phyloP scores from a whole-genome alignment of 1,284 basidiomycete genomes.

The Moesziomyces antarcticus region DNA sequence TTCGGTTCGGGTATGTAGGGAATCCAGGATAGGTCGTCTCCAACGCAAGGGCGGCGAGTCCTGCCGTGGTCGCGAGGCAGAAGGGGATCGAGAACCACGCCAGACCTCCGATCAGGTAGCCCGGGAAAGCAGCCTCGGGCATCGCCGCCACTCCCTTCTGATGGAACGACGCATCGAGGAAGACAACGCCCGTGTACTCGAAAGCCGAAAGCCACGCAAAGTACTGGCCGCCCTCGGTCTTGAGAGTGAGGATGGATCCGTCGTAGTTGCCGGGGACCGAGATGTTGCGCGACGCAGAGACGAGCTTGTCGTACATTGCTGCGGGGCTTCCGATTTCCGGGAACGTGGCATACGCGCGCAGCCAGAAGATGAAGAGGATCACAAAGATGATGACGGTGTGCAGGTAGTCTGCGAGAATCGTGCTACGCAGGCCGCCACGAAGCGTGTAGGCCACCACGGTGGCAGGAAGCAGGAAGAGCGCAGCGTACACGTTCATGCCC shows the following conservation, averaged over 20 bases:
- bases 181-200: constrained; percentile 58
- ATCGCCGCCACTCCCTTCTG: constrained; percentile 61
- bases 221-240: constrained; percentile 55
- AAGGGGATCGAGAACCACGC: constrained; percentile 61
- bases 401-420: constrained; percentile 58
- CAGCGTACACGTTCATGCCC: constrained; percentile 55
- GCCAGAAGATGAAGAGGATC: constrained; percentile 56
- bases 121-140: constrained; percentile 53
- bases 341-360: constrained; percentile 54
- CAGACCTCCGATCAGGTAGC: constrained; percentile 59
- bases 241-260: constrained; percentile 47
- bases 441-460: constrained; percentile 61
- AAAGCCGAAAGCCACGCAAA: constrained; percentile 51
- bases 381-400: constrained; percentile 63
- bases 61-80: constrained; percentile 57
- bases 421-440: constrained; percentile 51
- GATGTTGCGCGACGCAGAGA: constrained; percentile 25
- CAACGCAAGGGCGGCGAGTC: constrained; percentile 58
- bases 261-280: constrained; percentile 49
- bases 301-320: constrained; percentile 52
- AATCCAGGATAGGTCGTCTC: constrained; percentile 52
- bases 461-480: constrained; percentile 51
- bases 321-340: constrained; percentile 50
- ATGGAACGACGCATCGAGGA: constrained; percentile 53
- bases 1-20: constrained; percentile 55